A percentile compares a stretch with the other conserved stretches of the same genome.
Evolutionary conservation across 495 filamentous ascomycete species (phyloP).

Genomic region (Umbilicaria muhlenbergii): DNA sequence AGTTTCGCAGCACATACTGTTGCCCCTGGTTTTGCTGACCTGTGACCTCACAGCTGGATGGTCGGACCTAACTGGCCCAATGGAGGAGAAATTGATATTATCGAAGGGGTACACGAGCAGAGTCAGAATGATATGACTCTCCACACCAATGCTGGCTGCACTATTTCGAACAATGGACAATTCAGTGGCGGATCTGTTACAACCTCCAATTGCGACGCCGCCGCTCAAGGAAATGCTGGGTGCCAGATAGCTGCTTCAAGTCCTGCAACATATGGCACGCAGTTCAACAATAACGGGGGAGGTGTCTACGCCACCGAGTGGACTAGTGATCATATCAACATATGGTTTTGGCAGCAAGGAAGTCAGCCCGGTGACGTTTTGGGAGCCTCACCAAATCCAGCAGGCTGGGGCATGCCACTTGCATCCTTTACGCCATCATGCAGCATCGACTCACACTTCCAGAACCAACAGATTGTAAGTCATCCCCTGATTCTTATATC

Average conservation of each 20-base stretch:
- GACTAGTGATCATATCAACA: constrained; percentile 38
- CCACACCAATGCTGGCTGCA: constrained; percentile 46
- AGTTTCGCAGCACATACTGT: constrained; percentile 17
- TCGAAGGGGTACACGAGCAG: constrained; percentile 50
- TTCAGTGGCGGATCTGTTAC: constrained; percentile 5
- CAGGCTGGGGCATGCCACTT: constrained; percentile 39
- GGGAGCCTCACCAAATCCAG: constrained; percentile 35
- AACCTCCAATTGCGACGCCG: constrained; percentile 34
- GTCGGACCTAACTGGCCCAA: constrained; percentile 45
- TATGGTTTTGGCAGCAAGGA: constrained; percentile 43
- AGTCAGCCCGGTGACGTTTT: constrained; percentile 36
- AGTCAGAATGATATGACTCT: constrained; percentile 45
- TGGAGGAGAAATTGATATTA: constrained; percentile 60
- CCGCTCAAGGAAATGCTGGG: constrained; percentile 35
- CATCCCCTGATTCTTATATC: background rate
- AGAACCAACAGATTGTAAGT: constrained; percentile 43
- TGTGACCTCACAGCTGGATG: constrained; percentile 25
- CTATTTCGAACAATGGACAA: constrained; percentile 12
- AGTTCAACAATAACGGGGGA: constrained; percentile 41
- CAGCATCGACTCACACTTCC: constrained; percentile 44
- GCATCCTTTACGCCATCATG: constrained; percentile 43
- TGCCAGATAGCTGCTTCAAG: constrained; percentile 27
- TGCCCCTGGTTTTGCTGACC: constrained; percentile 5
- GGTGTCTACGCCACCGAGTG: constrained; percentile 53
- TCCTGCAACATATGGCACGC: constrained; percentile 30